phyloP scores from a whole-genome alignment of 2,329 filamentous ascomycete genomes.

The Pseudocercospora eumusae region DNA sequence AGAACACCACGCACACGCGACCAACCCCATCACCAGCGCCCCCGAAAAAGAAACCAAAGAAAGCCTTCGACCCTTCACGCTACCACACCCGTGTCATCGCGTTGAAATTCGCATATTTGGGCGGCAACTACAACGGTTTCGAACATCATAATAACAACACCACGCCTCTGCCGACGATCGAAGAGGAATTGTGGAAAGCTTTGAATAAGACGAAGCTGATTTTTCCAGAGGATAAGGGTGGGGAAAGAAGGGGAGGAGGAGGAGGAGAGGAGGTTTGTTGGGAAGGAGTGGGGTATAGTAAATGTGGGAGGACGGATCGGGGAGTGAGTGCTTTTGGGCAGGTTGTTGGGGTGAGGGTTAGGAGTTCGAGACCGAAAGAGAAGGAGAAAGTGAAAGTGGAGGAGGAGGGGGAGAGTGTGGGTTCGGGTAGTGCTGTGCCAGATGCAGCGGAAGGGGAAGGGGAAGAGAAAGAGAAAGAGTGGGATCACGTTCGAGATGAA shows the following conservation, averaged over 20 bases:
- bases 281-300: slow-evolving; percentile 85
- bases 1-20: slow-evolving; percentile 43
- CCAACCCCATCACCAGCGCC: slow-evolving; percentile 17
- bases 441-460: slow-evolving; percentile 19
- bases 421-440: slow-evolving; percentile 20
- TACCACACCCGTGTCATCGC: slow-evolving; percentile 85
- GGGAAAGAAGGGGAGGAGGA: slow-evolving; percentile 46
- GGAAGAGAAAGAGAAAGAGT: slow-evolving; percentile 37
- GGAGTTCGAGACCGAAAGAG: slow-evolving; percentile 68
- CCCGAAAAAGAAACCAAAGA: slow-evolving; percentile 37
- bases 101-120: slow-evolving; percentile 90
- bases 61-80: slow-evolving; percentile 70
- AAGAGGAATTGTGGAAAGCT: slow-evolving; percentile 92
- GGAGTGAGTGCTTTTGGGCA: slow-evolving; percentile 97
- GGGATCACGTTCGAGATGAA: slow-evolving; percentile 75
- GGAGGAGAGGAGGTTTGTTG: slow-evolving; percentile 66
- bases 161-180: slow-evolving; percentile 75
- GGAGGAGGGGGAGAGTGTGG: neutral
- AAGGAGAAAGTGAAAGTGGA: slow-evolving; percentile 10
- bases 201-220: slow-evolving; percentile 80
- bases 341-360: slow-evolving; percentile 79
- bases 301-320: slow-evolving; percentile 88
- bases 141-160: slow-evolving; percentile 76
- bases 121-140: slow-evolving; percentile 87
- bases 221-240: slow-evolving; percentile 57